Evolutionary conservation across 2,329 filamentous ascomycete genomes (phyloP), one percentile per base, ranked within the genome.

Genomic region (Cladophialophora yegresii): DNA sequence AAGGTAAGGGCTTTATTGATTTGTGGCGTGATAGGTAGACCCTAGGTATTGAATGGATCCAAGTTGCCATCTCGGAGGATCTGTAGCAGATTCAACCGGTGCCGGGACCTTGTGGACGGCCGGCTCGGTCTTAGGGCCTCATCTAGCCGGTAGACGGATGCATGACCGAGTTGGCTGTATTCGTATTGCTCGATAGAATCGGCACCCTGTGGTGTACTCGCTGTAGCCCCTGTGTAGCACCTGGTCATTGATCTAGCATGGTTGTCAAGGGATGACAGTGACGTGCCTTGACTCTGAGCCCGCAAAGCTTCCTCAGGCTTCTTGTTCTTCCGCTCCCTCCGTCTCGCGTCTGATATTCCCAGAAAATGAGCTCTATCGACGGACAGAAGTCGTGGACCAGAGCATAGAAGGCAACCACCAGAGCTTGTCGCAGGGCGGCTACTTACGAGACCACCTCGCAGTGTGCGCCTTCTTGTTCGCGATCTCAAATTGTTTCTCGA

Each of bases 1-100:
- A 64, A 64, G 1, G 56, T 56, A 40, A 64, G 43, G 49, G 60
- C 50, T 20, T 64, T 58, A 28, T 64, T 64, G 57, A 64, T 53
- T 28, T 28, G 13, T 40, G 62, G 62, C 13, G 49, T 60, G 28
- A 64, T 64, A 16, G 12, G 51, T 4, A 64, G 23, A 23, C 33
- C 56, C 43, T 60, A 36, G 3, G 62, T 50, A 26, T 56, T 60
- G 43, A 64, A 64, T 6, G 62, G 62, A 33, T 64, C 62, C 5
- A 56, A 64, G 20, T 56, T 50, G 26, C 62, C 47, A 50, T 57
- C 62, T 4, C 33, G 56, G 4, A 64, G 49, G 22, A 64, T 43
- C 26, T 64, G 23, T 9, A 58, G 50, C 2, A 64, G 49, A 28
- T 33, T 61, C 10, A 50, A 22, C 13, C 9, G 16, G 50, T 13